Conservation (phyloP, 371 early-diverging fungal species). For the Mortierella sp. region DNA sequence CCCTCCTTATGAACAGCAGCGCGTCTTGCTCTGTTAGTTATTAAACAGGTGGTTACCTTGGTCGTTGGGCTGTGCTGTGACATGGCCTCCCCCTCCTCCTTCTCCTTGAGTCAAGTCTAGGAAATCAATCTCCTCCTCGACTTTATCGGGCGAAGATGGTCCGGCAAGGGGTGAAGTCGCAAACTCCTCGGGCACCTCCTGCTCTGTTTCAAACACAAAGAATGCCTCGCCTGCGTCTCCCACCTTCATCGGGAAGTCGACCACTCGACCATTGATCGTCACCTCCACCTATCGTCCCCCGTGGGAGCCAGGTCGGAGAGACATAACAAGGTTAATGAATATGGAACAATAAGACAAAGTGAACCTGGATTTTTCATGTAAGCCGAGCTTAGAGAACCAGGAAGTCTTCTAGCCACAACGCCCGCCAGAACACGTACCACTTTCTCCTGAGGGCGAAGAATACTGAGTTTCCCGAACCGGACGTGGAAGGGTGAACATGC, state of each 20-base stretch:
- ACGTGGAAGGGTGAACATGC: constrained; percentile 98
- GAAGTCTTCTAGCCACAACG: neutral
- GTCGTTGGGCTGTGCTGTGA: constrained; percentile 24
- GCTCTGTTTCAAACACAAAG: constrained; percentile 94
- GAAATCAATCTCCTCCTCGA: constrained; percentile 56
- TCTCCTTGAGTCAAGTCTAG: constrained; percentile 34
- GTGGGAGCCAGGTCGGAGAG: constrained; percentile 3
- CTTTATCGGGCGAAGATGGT: constrained; percentile 57
- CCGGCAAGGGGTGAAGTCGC: constrained; percentile 92
- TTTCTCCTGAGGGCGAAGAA: constrained; percentile 92
- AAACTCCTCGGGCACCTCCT: constrained; percentile 89
- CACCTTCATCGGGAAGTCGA: constrained; percentile 92
- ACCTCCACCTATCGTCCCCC: constrained; percentile 79
- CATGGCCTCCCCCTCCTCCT: constrained; percentile 14
- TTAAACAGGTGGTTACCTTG: constrained; percentile 21
- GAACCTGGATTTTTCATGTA: neutral
- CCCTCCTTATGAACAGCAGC: neutral
- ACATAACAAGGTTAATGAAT: neutral
- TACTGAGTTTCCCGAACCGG: constrained; percentile 97
- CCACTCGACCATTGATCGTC: constrained; percentile 86
- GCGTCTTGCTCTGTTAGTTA: neutral
- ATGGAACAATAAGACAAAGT: neutral
- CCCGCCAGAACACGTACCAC: constrained; percentile 32
- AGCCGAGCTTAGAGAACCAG: neutral
- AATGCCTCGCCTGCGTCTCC: constrained; percentile 99